Percentiles rank a stretch among this genome's conserved stretches.
Evolutionary conservation across 495 filamentous ascomycete genomes (phyloP).

Genomic region (Aspergillus asperescens): DNA sequence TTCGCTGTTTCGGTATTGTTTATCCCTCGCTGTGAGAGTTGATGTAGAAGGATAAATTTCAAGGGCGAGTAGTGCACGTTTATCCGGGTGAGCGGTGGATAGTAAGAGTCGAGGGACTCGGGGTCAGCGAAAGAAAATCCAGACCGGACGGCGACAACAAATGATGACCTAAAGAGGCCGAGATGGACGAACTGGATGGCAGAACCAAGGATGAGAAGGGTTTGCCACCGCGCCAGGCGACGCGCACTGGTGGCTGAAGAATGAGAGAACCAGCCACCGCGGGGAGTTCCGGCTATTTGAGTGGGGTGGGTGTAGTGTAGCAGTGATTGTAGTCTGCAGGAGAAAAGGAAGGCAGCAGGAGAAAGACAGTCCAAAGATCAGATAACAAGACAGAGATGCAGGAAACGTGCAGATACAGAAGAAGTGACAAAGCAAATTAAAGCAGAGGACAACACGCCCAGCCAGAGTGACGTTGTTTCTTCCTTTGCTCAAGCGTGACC

Average conservation of each 20-base stretch:
- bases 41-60: not conserved
- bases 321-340: not conserved
- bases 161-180: slow-evolving; percentile 25
- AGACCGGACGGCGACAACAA: slow-evolving; percentile 15
- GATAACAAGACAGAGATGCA: not conserved
- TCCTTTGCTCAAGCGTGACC: slow-evolving; percentile 14
- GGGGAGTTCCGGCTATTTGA: slow-evolving; percentile 14
- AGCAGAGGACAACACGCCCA: not conserved
- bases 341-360: slow-evolving; percentile 7
- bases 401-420: not conserved
- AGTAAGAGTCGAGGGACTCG: not conserved
- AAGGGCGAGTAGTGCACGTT: not conserved
- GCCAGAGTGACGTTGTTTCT: slow-evolving; percentile 3
- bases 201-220: slow-evolving; percentile 34
- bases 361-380: not conserved
- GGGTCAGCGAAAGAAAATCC: slow-evolving; percentile 1
- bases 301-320: slow-evolving; percentile 3
- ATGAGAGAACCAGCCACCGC: slow-evolving; percentile 18
- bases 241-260: slow-evolving; percentile 16
- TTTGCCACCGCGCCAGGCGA: slow-evolving; percentile 34
- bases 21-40: not conserved
- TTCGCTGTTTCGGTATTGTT: not conserved
- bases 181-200: slow-evolving; percentile 19
- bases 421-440: not conserved
- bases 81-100: not conserved